These are phyloP conservation scores for Leavenworthia alabamica DNA, from an alignment of 345 rosid genomes.

Conservation along the genomic window DNA sequence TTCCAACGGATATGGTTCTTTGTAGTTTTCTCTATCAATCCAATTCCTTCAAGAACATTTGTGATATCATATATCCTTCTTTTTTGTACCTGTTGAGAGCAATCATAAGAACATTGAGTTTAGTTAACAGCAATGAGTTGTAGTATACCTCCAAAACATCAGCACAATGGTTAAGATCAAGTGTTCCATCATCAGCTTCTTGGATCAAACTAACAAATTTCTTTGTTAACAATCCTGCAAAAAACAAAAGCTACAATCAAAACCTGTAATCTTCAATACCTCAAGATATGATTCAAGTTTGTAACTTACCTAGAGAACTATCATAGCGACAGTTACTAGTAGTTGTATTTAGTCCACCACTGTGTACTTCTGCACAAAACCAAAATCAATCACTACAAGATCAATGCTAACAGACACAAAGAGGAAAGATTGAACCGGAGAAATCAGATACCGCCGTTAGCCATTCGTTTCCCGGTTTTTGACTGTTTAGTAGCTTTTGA, in stretches of 20 bases:
- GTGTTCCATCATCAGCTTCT: conserved; percentile 69
- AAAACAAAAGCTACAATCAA: not conserved
- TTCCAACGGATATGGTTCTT: conserved; percentile 78
- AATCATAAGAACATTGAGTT: conserved; percentile 4
- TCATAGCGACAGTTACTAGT: conserved; percentile 55
- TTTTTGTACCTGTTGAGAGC: conserved; percentile 58
- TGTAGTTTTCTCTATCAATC: conserved; percentile 71
- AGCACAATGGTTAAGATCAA: conserved; percentile 64
- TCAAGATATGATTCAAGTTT: not conserved
- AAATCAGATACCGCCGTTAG: conserved; percentile 36
- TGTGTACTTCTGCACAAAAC: conserved; percentile 34
- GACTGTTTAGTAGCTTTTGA: conserved; percentile 35
- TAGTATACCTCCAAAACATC: conserved; percentile 57
- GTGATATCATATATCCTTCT: conserved; percentile 87
- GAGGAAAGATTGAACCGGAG: not conserved
- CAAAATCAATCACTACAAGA: not conserved
- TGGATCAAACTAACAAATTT: conserved; percentile 59
- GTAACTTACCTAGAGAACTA: conserved; percentile 54
- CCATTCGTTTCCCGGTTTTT: conserved; percentile 26
- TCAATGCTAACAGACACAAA: conserved; percentile 3
- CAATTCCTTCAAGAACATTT: conserved; percentile 80
- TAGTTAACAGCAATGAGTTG: not conserved
- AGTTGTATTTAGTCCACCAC: conserved; percentile 36
- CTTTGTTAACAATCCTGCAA: conserved; percentile 59
- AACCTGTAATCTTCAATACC: not conserved